phyloP scores from a whole-genome alignment of 768 basidiomycete genomes.

The Boletus insuetus region DNA sequence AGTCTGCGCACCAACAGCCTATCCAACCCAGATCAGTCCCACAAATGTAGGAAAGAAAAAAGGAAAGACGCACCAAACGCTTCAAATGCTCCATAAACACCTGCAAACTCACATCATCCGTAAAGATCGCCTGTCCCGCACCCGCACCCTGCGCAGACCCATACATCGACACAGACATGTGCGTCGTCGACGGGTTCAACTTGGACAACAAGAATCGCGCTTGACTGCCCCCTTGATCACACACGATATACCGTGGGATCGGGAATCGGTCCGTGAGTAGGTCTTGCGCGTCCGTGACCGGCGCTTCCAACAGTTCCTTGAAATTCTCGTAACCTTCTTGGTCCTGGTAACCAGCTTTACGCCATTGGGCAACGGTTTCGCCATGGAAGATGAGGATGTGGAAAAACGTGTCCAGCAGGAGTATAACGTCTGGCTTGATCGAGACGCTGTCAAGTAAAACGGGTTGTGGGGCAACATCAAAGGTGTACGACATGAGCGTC shows the following conservation, averaged over 20 bases:
- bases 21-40: slow-evolving; percentile 5
- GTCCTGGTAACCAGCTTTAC: slow-evolving; percentile 97
- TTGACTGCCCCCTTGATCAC: slow-evolving; percentile 96
- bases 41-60: not conserved
- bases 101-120: slow-evolving; percentile 96
- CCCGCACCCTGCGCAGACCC: slow-evolving; percentile 66
- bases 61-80: slow-evolving; percentile 61
- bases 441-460: slow-evolving; percentile 96
- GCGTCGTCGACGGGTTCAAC: slow-evolving; percentile 96
- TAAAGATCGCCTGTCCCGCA: slow-evolving; percentile 92
- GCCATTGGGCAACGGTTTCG: slow-evolving; percentile 94
- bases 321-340: slow-evolving; percentile 99
- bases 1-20: slow-evolving; percentile 71
- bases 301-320: slow-evolving; percentile 86
- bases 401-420: slow-evolving; percentile 99
- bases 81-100: slow-evolving; percentile 98
- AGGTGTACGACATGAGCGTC: slow-evolving; percentile 96
- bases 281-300: slow-evolving; percentile 92
- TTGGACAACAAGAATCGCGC: slow-evolving; percentile 97
- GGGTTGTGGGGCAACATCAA: slow-evolving; percentile 88
- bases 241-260: slow-evolving; percentile 96
- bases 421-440: slow-evolving; percentile 94
- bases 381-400: slow-evolving; percentile 99
- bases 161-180: slow-evolving; percentile 91
- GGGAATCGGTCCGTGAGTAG: slow-evolving; percentile 94